A percentile compares a stretch with the other conserved stretches of the same genome.
Conservation (phyloP, 1,284 basidiomycete genomes). For the Cryptococcus sp. region DNA sequence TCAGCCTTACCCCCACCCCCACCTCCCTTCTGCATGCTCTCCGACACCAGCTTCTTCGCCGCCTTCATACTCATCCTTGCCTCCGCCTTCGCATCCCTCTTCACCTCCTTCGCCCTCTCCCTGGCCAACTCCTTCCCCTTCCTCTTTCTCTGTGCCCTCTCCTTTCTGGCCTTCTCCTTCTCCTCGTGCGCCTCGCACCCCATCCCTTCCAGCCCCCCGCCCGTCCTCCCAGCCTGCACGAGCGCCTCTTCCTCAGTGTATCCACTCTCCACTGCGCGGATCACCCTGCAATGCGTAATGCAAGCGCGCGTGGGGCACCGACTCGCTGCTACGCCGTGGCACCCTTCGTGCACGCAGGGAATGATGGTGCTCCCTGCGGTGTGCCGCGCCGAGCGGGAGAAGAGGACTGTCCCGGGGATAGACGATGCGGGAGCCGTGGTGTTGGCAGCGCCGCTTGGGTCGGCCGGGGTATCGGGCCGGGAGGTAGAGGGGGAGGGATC, state of each 20-base stretch:
- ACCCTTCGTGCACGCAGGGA: slow-evolving; percentile 19
- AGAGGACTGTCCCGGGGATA: slow-evolving; percentile 13
- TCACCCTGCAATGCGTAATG: slow-evolving; percentile 46
- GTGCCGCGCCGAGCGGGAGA: slow-evolving; percentile 10
- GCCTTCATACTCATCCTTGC: slow-evolving; percentile 11
- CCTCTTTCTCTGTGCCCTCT: slow-evolving; percentile 36
- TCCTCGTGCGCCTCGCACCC: slow-evolving; percentile 52
- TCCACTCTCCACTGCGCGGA: slow-evolving; percentile 34
- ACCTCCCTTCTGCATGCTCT: slow-evolving; percentile 6
- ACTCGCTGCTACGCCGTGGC: slow-evolving; percentile 37
- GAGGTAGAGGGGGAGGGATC: slow-evolving; percentile 7
- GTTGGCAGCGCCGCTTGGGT: no score
- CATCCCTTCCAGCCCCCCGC: slow-evolving; percentile 38
- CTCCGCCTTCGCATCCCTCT: slow-evolving; percentile 11
- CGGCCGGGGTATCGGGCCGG: not conserved
- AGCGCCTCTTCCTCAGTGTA: slow-evolving; percentile 37
- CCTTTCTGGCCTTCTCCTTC: slow-evolving; percentile 42
- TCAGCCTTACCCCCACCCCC: not conserved
- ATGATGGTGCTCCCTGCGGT: not conserved
- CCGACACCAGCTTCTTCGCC: slow-evolving; percentile 4
- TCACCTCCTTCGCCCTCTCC: slow-evolving; percentile 10
- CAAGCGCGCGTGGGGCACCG: slow-evolving; percentile 45
- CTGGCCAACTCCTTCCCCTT: slow-evolving; percentile 24
- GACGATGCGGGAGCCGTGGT: slow-evolving; percentile 12
- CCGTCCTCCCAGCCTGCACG: slow-evolving; percentile 11